Evolutionary conservation across 2,329 filamentous ascomycete genomes (phyloP).

Genomic region (Lachnellula cervina): DNA sequence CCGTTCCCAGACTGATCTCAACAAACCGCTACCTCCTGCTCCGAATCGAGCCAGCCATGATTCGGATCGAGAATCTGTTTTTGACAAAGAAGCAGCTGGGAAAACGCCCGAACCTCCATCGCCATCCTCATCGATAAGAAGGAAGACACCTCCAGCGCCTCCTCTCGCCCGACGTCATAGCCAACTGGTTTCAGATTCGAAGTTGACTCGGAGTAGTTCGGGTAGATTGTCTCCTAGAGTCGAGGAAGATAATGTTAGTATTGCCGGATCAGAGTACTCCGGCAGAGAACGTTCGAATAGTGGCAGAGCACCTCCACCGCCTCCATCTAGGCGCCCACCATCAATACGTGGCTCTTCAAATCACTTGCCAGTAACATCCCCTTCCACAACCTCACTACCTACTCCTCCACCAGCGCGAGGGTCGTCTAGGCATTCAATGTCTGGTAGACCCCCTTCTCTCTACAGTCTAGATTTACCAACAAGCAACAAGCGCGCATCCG

Average conservation of each 20-base stretch:
- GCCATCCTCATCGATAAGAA: conserved; percentile 27
- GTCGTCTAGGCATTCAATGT: conserved; percentile 17
- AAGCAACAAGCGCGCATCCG: conserved; percentile 24
- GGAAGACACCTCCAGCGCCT: conserved; percentile 38
- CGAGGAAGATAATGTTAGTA: conserved; percentile 25
- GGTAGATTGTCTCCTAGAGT: conserved; percentile 24
- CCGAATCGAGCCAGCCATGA: conserved; percentile 44
- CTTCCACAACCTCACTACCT: conserved; percentile 32
- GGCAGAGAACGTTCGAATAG: conserved; percentile 17
- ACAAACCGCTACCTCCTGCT: conserved; percentile 58
- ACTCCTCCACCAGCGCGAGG: conserved; percentile 37
- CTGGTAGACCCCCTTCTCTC: conserved; percentile 23
- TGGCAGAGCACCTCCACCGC: conserved; percentile 29
- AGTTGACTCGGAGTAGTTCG: conserved; percentile 19
- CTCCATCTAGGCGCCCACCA: conserved; percentile 28
- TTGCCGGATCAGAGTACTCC: conserved; percentile 4
- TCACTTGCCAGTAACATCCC: conserved; percentile 25
- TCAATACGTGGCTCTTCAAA: conserved; percentile 22
- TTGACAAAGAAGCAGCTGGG: conserved; percentile 50
- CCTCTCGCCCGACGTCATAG: conserved; percentile 33
- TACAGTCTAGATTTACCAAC: conserved; percentile 22
- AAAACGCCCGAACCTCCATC: conserved; percentile 44
- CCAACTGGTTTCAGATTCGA: conserved; percentile 27
- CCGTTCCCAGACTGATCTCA: conserved; percentile 44
- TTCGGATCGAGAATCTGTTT: conserved; percentile 41